These are phyloP conservation scores for Chaetomium cochliodes DNA, from an alignment of 495 filamentous ascomycete genomes.

Conservation along the genomic window DNA sequence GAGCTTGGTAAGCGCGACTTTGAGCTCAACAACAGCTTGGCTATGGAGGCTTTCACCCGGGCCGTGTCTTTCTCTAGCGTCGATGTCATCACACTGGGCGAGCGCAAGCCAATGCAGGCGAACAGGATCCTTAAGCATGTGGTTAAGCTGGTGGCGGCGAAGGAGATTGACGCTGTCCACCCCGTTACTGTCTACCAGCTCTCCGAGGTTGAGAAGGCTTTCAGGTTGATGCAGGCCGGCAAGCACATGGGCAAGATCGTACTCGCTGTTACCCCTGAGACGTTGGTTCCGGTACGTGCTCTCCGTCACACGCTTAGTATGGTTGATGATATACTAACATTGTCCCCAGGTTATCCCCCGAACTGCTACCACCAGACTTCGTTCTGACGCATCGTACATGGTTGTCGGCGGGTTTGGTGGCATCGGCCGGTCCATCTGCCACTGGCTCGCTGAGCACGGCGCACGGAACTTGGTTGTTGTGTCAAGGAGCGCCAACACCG, in stretches of 20 bases:
- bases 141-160: constrained; percentile 39
- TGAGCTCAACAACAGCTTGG: constrained; percentile 36
- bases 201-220: constrained; percentile 44
- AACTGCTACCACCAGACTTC: constrained; percentile 26
- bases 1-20: constrained; percentile 55
- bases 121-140: constrained; percentile 44
- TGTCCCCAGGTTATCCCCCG: constrained; percentile 27
- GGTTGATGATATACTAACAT: constrained; percentile 19
- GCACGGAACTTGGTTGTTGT: constrained; percentile 58
- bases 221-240: constrained; percentile 49
- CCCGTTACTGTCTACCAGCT: constrained; percentile 40
- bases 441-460: constrained; percentile 58
- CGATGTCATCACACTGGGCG: constrained; percentile 32
- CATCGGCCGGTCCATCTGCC: constrained; percentile 57
- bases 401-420: constrained; percentile 64
- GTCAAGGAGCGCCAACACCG: constrained; percentile 50
- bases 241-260: constrained; percentile 59
- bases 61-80: constrained; percentile 37
- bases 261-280: constrained; percentile 33
- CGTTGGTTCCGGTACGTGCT: constrained; percentile 29
- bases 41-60: constrained; percentile 44
- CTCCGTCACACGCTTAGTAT: neutral
- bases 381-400: constrained; percentile 54
- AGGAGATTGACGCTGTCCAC: constrained; percentile 35
- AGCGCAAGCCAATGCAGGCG: constrained; percentile 34